Conservation (phyloP, 495 filamentous ascomycete species). For the Neurospora sp. region DNA sequence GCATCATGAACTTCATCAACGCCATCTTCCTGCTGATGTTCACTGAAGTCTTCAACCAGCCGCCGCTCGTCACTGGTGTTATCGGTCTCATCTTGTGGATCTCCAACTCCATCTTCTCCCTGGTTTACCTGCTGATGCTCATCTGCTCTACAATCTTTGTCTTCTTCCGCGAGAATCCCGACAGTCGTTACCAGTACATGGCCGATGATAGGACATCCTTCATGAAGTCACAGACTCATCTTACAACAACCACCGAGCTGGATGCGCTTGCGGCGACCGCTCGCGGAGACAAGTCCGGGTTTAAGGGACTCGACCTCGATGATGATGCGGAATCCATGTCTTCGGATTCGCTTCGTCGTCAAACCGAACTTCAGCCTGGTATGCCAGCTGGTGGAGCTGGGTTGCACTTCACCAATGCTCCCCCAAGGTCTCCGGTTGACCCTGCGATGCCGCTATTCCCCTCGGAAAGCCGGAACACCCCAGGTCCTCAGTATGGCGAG, state of each 20-base stretch:
- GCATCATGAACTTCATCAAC: conserved; percentile 82
- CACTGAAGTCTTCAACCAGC: conserved; percentile 76
- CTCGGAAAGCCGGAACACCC: conserved; percentile 15
- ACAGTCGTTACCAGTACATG: conserved; percentile 94
- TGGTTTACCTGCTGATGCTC: conserved; percentile 79
- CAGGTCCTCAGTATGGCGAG: conserved; percentile 1
- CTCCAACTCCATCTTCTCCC: conserved; percentile 76
- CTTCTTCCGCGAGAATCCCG: conserved; percentile 88
- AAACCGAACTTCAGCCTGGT: conserved; percentile 5
- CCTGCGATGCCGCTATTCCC: conserved; percentile 55
- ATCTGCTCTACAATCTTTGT: conserved; percentile 76
- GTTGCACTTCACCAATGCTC: conserved; percentile 20
- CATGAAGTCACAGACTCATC: conserved; percentile 91
- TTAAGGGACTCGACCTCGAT: conserved; percentile 58
- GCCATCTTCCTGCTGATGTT: conserved; percentile 78
- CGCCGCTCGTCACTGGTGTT: conserved; percentile 81
- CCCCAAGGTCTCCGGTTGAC: conserved; percentile 51
- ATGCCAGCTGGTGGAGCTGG: not conserved
- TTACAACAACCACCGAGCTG: conserved; percentile 76
- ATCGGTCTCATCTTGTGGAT: conserved; percentile 96
- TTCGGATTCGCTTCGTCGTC: conserved; percentile 28
- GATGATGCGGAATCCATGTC: conserved; percentile 66
- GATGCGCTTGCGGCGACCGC: conserved; percentile 92
- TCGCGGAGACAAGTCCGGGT: conserved; percentile 75
- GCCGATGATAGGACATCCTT: conserved; percentile 92